Evolutionary conservation across 2,329 filamentous ascomycete genomes (phyloP).

Genomic region (Aspergillus quadricinctus): DNA sequence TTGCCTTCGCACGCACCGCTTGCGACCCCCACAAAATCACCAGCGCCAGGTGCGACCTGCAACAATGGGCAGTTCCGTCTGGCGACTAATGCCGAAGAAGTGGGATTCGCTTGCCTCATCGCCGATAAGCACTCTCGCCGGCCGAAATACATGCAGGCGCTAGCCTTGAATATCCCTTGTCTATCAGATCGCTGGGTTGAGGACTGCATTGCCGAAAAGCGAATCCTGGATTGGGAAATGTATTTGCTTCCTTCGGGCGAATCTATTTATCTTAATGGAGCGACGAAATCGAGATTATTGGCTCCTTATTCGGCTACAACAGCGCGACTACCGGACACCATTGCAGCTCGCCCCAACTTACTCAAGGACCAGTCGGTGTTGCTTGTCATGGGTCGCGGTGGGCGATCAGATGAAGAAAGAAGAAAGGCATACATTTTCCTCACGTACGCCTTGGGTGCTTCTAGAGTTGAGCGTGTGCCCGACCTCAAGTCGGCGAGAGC

Average conservation of each 20-base stretch:
- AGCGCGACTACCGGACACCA: constrained; percentile 54
- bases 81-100: constrained; percentile 46
- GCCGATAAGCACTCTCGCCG: constrained; percentile 82
- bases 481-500: constrained; percentile 63
- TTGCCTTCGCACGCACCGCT: constrained; percentile 25
- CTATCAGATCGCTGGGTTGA: constrained; percentile 77
- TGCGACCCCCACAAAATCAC: constrained; percentile 27
- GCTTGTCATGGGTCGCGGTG: constrained; percentile 61
- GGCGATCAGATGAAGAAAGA: constrained; percentile 60
- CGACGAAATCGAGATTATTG: constrained; percentile 70
- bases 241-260: constrained; percentile 85
- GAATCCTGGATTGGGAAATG: constrained; percentile 67
- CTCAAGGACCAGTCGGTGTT: constrained; percentile 64
- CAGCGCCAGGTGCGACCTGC: constrained; percentile 10
- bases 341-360: constrained; percentile 59
- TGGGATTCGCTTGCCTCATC: constrained; percentile 80
- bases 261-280: constrained; percentile 70
- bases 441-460: constrained; percentile 70
- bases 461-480: constrained; percentile 59
- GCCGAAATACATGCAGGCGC: constrained; percentile 88
- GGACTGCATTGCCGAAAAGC: constrained; percentile 60
- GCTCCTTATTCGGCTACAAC: constrained; percentile 54
- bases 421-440: constrained; percentile 75
- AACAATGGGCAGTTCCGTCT: constrained; percentile 47
- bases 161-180: constrained; percentile 84